Percentiles rank a stretch among this genome's conserved stretches.
Conservation (phyloP, 2,329 filamentous ascomycete species). For the Macrophomina tecta region DNA sequence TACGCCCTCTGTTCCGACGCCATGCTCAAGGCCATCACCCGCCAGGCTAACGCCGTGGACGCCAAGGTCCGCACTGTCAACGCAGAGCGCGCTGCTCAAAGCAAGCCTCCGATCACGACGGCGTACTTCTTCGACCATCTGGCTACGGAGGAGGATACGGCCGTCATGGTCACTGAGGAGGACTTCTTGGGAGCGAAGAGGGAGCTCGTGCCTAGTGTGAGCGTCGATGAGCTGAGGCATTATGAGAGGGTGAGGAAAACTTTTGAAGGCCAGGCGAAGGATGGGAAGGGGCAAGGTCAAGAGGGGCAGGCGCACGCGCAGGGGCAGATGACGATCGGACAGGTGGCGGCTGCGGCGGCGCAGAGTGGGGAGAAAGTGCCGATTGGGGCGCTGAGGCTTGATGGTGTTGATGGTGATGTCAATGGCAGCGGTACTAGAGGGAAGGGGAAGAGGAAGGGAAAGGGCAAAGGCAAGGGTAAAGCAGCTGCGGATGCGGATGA, state of each 20-base stretch:
- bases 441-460: slow-evolving; percentile 41
- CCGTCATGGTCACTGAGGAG: slow-evolving; percentile 85
- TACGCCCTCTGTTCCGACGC: slow-evolving; percentile 97
- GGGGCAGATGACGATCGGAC: slow-evolving; percentile 1
- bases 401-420: neutral
- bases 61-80: slow-evolving; percentile 78
- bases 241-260: slow-evolving; percentile 82
- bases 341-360: slow-evolving; percentile 8
- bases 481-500: neutral
- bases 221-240: slow-evolving; percentile 86
- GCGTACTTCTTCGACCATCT: slow-evolving; percentile 96
- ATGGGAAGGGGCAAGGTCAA: slow-evolving; percentile 46
- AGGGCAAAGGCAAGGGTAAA: slow-evolving; percentile 28
- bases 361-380: neutral
- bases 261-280: slow-evolving; percentile 73
- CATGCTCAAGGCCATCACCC: slow-evolving; percentile 97
- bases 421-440: neutral
- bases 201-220: slow-evolving; percentile 93
- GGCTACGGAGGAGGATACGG: slow-evolving; percentile 79
- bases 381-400: neutral
- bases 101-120: slow-evolving; percentile 68
- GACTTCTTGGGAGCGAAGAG: slow-evolving; percentile 83
- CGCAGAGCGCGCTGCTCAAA: slow-evolving; percentile 38
- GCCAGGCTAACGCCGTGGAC: slow-evolving; percentile 84
- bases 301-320: slow-evolving; percentile 35